Conservation (phyloP, 805 yeast species). For the Metschnikowia cubensis region DNA sequence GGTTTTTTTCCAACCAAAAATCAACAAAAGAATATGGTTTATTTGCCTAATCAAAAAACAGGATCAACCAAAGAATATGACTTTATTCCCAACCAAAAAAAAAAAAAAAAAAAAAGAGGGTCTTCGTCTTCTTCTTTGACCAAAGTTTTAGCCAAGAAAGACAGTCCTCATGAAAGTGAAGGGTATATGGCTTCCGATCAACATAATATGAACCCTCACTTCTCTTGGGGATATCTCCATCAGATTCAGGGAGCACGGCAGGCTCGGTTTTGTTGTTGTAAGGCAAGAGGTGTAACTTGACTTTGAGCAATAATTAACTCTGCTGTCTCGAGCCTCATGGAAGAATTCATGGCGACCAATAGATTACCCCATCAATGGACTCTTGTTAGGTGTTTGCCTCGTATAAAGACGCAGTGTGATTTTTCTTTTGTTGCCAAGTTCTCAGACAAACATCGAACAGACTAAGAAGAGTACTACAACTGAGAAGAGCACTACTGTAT, state of each 20-base stretch:
- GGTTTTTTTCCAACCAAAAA: background rate
- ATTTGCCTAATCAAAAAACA: constrained; percentile 26
- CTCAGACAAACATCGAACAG: constrained; percentile 56
- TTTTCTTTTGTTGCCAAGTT: constrained; percentile 73
- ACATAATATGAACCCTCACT: too few relatives aligned
- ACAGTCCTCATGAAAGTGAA: constrained; percentile 30
- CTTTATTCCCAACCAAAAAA: constrained; percentile 46
- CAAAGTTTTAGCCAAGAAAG: constrained; percentile 78
- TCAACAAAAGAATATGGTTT: constrained; percentile 36
- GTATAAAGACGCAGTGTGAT: constrained; percentile 82
- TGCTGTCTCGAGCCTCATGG: too few relatives aligned
- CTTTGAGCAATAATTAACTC: too few relatives aligned
- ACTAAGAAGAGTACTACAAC: too few relatives aligned
- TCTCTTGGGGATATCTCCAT: too few relatives aligned
- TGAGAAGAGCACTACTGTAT: too few relatives aligned
- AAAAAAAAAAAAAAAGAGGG: too few relatives aligned
- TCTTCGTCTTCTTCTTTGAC: constrained; percentile 80
- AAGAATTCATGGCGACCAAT: constrained; percentile 64
- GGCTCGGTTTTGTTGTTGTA: too few relatives aligned
- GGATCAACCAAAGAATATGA: constrained; percentile 52
- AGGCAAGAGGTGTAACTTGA: too few relatives aligned
- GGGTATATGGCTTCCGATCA: too few relatives aligned
- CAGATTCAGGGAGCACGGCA: too few relatives aligned
- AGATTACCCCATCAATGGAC: constrained; percentile 79
- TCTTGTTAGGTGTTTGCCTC: constrained; percentile 95